Conservation (phyloP, 2,329 filamentous ascomycete species). For the Aspergillus aculeatinus region DNA sequence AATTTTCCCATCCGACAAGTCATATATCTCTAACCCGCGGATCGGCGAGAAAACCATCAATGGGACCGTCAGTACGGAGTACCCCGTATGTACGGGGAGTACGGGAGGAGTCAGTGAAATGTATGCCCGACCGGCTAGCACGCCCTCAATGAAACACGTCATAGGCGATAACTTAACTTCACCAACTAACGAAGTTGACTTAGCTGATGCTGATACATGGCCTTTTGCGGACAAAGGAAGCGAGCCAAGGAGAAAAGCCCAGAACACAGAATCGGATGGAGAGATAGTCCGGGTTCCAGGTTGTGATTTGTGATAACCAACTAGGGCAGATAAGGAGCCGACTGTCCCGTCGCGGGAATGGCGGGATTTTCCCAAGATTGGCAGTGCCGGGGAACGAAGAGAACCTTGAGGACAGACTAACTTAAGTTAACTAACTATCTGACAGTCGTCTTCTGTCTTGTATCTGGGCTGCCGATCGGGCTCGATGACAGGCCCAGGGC, state of each 20-base stretch:
- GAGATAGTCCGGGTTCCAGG: too few relatives aligned
- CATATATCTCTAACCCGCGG: not conserved
- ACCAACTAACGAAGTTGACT: too few relatives aligned
- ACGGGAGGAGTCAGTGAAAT: not conserved
- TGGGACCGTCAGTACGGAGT: not conserved
- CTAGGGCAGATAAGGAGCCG: too few relatives aligned
- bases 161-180: not conserved
- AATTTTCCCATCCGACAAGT: not conserved
- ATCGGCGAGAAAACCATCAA: not conserved
- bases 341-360: not conserved
- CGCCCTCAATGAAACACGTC: not conserved
- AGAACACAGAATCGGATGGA: not conserved
- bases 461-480: too few relatives aligned
- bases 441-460: too few relatives aligned
- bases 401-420: too few relatives aligned
- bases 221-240: not conserved
- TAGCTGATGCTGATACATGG: not conserved
- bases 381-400: not conserved
- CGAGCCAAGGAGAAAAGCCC: not conserved
- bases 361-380: not conserved
- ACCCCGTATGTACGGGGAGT: too few relatives aligned
- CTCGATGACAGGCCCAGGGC: too few relatives aligned
- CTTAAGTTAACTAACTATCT: too few relatives aligned
- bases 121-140: slow-evolving; percentile 5
- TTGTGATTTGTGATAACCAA: too few relatives aligned